phyloP scores from a whole-genome alignment of 805 yeast species.

The Wickerhamiella shivajii region DNA sequence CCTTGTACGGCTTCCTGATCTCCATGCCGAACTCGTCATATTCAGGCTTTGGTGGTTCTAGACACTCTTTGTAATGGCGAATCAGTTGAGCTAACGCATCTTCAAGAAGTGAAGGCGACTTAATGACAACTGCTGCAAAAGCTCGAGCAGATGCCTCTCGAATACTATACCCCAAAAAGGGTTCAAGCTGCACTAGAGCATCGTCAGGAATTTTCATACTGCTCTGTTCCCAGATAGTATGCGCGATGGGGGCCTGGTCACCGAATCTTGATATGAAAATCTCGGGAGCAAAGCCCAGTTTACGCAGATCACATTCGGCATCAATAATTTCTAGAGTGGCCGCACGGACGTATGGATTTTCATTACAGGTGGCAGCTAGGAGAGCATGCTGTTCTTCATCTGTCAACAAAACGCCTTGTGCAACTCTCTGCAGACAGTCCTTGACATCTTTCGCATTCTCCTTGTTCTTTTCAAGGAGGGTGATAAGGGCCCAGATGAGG shows the following conservation, averaged over 20 bases:
- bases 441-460: constrained; percentile 68
- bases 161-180: constrained; percentile 39
- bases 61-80: constrained; percentile 53
- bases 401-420: constrained; percentile 56
- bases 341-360: constrained; percentile 58
- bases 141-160: constrained; percentile 63
- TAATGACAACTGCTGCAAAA: constrained; percentile 35
- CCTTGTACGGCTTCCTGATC: constrained; percentile 48
- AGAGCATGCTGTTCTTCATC: constrained; percentile 41
- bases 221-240: constrained; percentile 77
- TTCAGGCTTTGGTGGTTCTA: constrained; percentile 27
- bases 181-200: constrained; percentile 35
- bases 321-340: constrained; percentile 75
- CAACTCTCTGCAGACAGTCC: constrained; percentile 64
- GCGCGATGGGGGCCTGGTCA: constrained; percentile 54
- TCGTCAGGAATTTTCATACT: constrained; percentile 33
- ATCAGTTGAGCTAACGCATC: constrained; percentile 33
- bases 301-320: constrained; percentile 46
- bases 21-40: constrained; percentile 69
- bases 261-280: constrained; percentile 70
- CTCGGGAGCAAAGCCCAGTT: constrained; percentile 42
- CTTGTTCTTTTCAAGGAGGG: constrained; percentile 50
- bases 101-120: constrained; percentile 21
- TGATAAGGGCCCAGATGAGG: constrained; percentile 46
- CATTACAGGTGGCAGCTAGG: constrained; percentile 40